Evolutionary conservation across 257 asterid genomes (phyloP).

Genomic region (Handroanthus guayacan): DNA sequence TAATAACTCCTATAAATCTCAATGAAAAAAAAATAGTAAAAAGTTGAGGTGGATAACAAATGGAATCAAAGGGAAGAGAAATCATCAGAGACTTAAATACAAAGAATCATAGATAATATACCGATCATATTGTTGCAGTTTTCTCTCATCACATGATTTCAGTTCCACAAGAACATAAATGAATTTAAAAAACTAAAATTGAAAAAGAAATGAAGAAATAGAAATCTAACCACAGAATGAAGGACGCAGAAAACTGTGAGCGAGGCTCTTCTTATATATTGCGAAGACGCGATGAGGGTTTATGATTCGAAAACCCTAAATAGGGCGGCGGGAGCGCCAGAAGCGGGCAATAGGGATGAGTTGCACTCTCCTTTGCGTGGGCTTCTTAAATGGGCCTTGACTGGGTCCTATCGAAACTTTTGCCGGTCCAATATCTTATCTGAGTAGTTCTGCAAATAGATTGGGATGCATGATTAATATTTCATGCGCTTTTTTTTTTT

Average conservation of each 20-base stretch:
- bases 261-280: neutral
- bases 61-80: neutral
- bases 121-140: slow-evolving; percentile 63
- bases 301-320: slow-evolving; percentile 29
- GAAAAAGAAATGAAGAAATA: neutral
- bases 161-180: neutral
- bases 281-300: neutral
- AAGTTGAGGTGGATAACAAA: neutral
- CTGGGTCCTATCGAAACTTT: neutral
- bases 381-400: neutral
- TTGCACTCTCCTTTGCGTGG: neutral
- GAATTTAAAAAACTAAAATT: too few relatives aligned
- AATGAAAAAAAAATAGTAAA: neutral
- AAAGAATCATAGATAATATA: slow-evolving; percentile 55
- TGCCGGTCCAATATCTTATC: neutral
- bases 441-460: neutral
- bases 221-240: neutral
- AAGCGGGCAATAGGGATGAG: neutral
- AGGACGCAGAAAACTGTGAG: neutral
- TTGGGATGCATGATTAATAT: neutral
- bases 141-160: slow-evolving; percentile 64
- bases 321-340: slow-evolving; percentile 17
- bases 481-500: too few relatives aligned
- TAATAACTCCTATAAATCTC: neutral
- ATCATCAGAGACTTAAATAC: slow-evolving; percentile 92